Base-by-base conservation (phyloP, 2,329 filamentous ascomycete species). In the Ceratocystis cacaofunesta region DNA sequence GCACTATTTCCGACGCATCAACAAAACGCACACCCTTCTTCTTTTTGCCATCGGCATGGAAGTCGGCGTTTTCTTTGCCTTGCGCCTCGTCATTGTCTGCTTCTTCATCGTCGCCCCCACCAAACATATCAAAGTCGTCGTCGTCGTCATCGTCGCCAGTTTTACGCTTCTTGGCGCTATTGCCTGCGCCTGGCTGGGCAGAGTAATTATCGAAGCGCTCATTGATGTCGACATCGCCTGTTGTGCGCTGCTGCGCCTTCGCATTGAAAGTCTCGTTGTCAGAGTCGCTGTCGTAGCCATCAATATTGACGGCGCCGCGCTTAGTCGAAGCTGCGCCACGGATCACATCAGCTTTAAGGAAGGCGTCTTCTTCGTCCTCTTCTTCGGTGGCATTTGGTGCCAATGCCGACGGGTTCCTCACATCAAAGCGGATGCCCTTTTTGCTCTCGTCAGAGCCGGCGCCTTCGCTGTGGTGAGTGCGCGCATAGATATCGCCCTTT, bases 201-300 rank as follows among this genome's bases (percentile, higher is more conserved):
- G 78, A 74, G 74, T 85, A 85, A 66, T 78, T 80, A 69, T 84
- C 82, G 36, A 85, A 76, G 64, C 80, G 76, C 0, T 65, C 66
- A 46, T 68, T 68, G 48, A 69, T 67, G 43, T 68, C 65, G 15
- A 69, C 63, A 5, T 68, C 58, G 25, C 68, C 70, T 66, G 72
- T 78, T 64, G 76, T 77, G 69, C 80, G 82, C 65, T 81, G 81
- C 67, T 86, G 84, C 5, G 88, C 87, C 63, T 89, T 83, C 41
- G 82, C 82, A 70, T 94, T 84, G 74, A 96, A 95, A 57, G 89
- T 91, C 72, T 97, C 94, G 69, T 95, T 92, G 63, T 88, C 84
- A 1, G 92, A 95, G 75, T 99, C 94, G 8, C 88, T 94, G 70
- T 97, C 92, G 76, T 97, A 99, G 62, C 94, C 94, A 72, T 97